phyloP scores from a whole-genome alignment of 1,284 basidiomycete species.

The Leccinum angustisporum region DNA sequence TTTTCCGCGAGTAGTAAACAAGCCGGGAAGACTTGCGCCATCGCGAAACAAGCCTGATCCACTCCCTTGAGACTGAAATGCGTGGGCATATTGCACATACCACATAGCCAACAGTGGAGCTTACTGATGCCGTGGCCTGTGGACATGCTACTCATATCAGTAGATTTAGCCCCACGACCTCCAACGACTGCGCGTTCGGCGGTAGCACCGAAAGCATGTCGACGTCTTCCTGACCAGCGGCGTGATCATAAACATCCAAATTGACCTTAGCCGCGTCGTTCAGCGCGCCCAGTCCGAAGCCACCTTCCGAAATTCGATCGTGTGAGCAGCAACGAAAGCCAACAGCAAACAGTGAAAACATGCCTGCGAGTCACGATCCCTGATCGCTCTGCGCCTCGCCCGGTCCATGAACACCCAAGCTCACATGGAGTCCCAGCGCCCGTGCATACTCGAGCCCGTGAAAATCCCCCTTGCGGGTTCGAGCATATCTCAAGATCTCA shows the following conservation, averaged over 20 bases:
- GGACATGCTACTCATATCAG: background rate
- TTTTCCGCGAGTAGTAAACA: conserved; percentile 76
- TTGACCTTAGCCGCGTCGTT: conserved; percentile 91
- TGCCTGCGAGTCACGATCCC: conserved; percentile 59
- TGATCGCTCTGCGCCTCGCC: conserved; percentile 19
- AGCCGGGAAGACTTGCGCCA: conserved; percentile 59
- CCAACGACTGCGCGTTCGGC: conserved; percentile 45
- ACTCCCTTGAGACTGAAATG: conserved; percentile 37
- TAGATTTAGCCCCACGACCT: conserved; percentile 15
- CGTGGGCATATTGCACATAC: conserved; percentile 23
- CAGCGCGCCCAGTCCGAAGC: conserved; percentile 80
- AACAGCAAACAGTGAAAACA: conserved; percentile 17
- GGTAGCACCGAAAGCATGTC: conserved; percentile 65
- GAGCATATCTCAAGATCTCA: too few species aligned
- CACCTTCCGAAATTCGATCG: conserved; percentile 45
- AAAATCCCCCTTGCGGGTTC: conserved; percentile 38
- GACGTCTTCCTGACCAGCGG: conserved; percentile 41
- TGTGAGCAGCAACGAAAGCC: conserved; percentile 2
- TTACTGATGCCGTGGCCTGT: conserved; percentile 18
- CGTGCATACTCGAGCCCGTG: conserved; percentile 80
- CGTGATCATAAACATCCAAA: conserved; percentile 75
- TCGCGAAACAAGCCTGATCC: conserved; percentile 60
- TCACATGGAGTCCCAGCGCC: conserved; percentile 64
- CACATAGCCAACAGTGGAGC: background rate
- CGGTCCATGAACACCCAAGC: conserved; percentile 37